Conservation (phyloP, 768 basidiomycete genomes). For the Boletus rubropictus region DNA sequence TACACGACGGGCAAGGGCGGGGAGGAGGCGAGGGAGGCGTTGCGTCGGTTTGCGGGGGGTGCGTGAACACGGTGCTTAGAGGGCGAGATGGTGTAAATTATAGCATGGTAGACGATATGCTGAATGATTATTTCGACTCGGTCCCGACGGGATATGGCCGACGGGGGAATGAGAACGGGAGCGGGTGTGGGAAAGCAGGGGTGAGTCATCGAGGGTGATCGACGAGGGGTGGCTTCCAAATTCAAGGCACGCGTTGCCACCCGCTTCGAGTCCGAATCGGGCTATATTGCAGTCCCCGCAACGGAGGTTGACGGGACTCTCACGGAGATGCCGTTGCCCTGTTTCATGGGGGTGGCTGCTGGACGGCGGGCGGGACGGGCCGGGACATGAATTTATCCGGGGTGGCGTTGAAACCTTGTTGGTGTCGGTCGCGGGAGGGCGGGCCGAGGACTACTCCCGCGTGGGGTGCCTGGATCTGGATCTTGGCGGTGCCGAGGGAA, state of each 20-base stretch:
- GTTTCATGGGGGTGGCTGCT: slow-evolving; percentile 8
- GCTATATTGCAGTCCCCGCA: slow-evolving; percentile 12
- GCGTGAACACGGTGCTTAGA: slow-evolving; percentile 31
- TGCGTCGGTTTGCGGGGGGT: slow-evolving; percentile 46
- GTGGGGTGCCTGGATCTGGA: slow-evolving; percentile 33
- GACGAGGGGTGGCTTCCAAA: slow-evolving; percentile 24
- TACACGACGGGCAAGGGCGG: slow-evolving; percentile 67
- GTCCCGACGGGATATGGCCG: slow-evolving; percentile 13
- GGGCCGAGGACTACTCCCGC: slow-evolving; percentile 17
- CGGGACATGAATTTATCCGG: slow-evolving; percentile 18
- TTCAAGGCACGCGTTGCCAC: slow-evolving; percentile 21
- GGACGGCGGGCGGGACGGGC: slow-evolving; percentile 3
- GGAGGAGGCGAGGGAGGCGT: slow-evolving; percentile 46
- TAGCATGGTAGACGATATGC: slow-evolving; percentile 6
- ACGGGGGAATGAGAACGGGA: too few relatives aligned
- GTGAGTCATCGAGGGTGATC: slow-evolving; percentile 27
- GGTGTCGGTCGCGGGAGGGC: slow-evolving; percentile 12
- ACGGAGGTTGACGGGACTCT: not conserved
- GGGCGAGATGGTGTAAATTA: slow-evolving; percentile 10
- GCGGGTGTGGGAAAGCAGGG: not conserved
- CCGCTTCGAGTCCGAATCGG: slow-evolving; percentile 18
- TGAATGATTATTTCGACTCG: slow-evolving; percentile 15
- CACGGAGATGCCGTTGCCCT: not conserved
- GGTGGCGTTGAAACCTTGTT: slow-evolving; percentile 16
- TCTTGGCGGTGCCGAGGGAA: slow-evolving; percentile 44